Evolutionary conservation across 768 basidiomycete species (phyloP), one percentile per base, ranked within the genome.

Genomic region (Filobasidium floriforme): DNA sequence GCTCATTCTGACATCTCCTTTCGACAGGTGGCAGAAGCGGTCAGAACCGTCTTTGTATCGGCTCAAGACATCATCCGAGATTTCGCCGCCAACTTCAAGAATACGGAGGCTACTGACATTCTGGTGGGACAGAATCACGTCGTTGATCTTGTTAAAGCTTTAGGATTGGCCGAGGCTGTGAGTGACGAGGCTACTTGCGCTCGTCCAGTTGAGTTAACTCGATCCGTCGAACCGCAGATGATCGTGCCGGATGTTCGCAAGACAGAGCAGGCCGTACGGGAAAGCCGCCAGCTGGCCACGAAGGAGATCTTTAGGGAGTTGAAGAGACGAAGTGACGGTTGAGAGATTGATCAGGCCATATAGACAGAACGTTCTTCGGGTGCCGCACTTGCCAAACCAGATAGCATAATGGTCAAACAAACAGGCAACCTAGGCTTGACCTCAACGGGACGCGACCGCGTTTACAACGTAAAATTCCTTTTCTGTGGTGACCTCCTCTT

Each of bases 251-350:
- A 49, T 52, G 1, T 64, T 57, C 43, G 63, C 63, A 22, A 37
- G 32, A 59, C 55, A 57, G 64, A 59, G 64, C 59, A 59, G 52
- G 59, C 44, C 59, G 28, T 65, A n/a, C 22, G 59, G 59, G 64
- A 65, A 37, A 65, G 64, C 59, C 55, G 64, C n/a, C 41, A 59
- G n/a, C n/a, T 65, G 28, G 64, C 57, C 14, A 46, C 59, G n/a
- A 65, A 65, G 44, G 64, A 65, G 64, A 60, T 65, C 12, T 57
- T 46, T 22, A 44, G 59, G 22, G 64, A 65, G 22, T 41, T 65
- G 24, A 65, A 65, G 29, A 60, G 59, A 18, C 41, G 64, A 14
- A 57, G 54, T n/a, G 54, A 57, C 15, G 54, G 54, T 24, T 57
- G 54, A 51, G 46, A 18, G 4, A 9, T 37, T 37, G 32, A 4